Base-by-base conservation (phyloP, 345 rosid genomes). In the Melaleuca quinquenervia region DNA sequence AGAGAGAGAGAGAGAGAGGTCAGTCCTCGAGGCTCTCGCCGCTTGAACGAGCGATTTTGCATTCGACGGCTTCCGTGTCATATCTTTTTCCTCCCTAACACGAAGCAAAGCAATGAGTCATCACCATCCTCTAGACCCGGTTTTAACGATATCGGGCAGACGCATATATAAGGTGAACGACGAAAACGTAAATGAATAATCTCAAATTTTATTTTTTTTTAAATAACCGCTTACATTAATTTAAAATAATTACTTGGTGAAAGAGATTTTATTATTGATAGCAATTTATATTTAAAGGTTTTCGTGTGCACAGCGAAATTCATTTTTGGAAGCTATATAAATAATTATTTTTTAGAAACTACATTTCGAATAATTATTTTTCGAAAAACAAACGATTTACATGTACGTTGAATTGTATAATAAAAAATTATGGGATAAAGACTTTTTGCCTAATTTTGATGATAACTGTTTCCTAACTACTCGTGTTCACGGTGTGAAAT, bases 341-440 rank as follows among this genome's bases (percentile, higher is more conserved):
- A 1, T 2, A 6, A 55, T 24, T 55, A 22, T 22, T 0, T 1
- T 24, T 24, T 24, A 3, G 6, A 2, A 55, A 55, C 10, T 11
- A 55, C 10, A 7, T 24, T 55, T 11, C 24, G 2, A 55, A 22
- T 24, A 10, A 24, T 55, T 55, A 10, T 24, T 4, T 55, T 22
- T 2, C 6, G 2, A 0, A 0, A 55, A 55, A 55, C 10, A 55
- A 55, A 4, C 2, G 41, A 2, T 41, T 8, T n/a, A 22, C 27
- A 22, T 3, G 2, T 55, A 6, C 4, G 9, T 55, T 62, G 11
- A 27, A 62, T 62, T 62, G 14, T 6, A 62, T 15, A 27, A 27
- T 7, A 41, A 27, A 20, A 29, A 27, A 62, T 62, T 1, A 14
- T 3, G 20, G 41, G 8, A 62, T 5, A 9, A 6, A 27, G 4